Conservation (phyloP, 2,329 filamentous ascomycete genomes). For the Diaporthe vexans region DNA sequence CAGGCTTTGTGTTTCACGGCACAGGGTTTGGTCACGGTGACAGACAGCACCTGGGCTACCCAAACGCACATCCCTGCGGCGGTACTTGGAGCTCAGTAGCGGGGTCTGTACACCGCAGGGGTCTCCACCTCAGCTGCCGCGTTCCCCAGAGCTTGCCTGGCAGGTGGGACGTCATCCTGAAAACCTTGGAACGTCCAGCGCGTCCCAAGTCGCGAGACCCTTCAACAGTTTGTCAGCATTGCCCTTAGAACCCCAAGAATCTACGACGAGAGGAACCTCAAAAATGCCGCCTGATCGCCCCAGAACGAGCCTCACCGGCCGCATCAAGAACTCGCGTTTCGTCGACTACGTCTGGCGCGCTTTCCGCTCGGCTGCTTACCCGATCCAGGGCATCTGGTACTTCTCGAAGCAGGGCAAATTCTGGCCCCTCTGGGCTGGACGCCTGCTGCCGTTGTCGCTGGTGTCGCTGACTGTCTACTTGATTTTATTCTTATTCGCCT, state of each 20-base stretch:
- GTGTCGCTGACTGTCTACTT: slow-evolving; percentile 87
- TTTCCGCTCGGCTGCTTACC: slow-evolving; percentile 65
- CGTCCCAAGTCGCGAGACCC: not conserved
- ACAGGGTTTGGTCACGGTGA: too few relatives aligned
- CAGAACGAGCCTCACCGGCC: slow-evolving; percentile 34
- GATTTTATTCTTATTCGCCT: slow-evolving; percentile 90
- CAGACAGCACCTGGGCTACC: not conserved
- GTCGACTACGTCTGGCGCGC: slow-evolving; percentile 60
- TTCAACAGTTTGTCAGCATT: not conserved
- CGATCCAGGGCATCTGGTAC: slow-evolving; percentile 83
- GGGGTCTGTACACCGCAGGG: not conserved
- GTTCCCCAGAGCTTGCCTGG: slow-evolving; percentile 12
- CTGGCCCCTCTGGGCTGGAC: slow-evolving; percentile 83
- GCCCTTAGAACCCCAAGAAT: not conserved
- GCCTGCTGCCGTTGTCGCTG: slow-evolving; percentile 84
- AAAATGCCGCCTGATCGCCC: slow-evolving; percentile 36
- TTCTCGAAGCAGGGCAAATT: slow-evolving; percentile 83
- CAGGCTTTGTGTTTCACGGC: too few relatives aligned
- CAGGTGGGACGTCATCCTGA: slow-evolving; percentile 29
- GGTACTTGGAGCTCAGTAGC: not conserved
- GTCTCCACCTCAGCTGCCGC: slow-evolving; percentile 7
- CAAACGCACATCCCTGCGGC: not conserved
- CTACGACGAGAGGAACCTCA: not conserved
- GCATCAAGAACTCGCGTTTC: slow-evolving; percentile 38
- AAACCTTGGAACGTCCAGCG: slow-evolving; percentile 8